Evolutionary conservation across 2,329 filamentous ascomycete genomes (phyloP).

Genomic region (Atkinsonella texensis): DNA sequence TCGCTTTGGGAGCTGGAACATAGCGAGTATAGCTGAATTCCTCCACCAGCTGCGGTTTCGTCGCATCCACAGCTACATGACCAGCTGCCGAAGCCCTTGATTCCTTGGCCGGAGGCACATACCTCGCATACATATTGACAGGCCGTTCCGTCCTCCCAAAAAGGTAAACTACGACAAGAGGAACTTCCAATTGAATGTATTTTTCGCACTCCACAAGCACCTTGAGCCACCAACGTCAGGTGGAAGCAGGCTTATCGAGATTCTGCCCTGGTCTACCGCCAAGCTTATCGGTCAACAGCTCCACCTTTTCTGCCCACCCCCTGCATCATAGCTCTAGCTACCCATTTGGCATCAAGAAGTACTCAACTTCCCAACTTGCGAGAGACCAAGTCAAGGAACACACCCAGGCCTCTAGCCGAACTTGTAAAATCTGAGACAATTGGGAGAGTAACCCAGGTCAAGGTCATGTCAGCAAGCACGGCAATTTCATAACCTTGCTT

Average conservation of each 20-base stretch:
- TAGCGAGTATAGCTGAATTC: slow-evolving; percentile 29
- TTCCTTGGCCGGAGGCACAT: slow-evolving; percentile 24
- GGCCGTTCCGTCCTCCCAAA: background rate
- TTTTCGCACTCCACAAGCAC: background rate
- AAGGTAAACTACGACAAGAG: too few relatives aligned
- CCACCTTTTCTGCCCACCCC: background rate
- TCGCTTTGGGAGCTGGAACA: slow-evolving; percentile 21
- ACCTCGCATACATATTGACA: slow-evolving; percentile 29
- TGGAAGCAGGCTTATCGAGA: slow-evolving; percentile 19
- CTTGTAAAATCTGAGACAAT: background rate
- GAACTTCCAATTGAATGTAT: background rate
- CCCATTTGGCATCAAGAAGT: background rate
- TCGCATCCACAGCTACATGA: background rate
- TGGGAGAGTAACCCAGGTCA: background rate
- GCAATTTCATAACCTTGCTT: slow-evolving; percentile 4
- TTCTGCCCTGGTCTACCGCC: slow-evolving; percentile 27
- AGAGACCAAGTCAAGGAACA: background rate
- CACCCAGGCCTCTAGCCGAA: too few relatives aligned
- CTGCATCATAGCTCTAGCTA: background rate
- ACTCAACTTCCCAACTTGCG: background rate
- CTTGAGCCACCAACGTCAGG: slow-evolving; percentile 6
- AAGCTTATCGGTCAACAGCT: slow-evolving; percentile 15
- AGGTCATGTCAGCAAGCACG: slow-evolving; percentile 1
- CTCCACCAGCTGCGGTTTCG: slow-evolving; percentile 7
- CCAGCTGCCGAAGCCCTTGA: slow-evolving; percentile 7